Evolutionary conservation across 257 asterid species (phyloP).

Genomic region (Mentha longifolia): DNA sequence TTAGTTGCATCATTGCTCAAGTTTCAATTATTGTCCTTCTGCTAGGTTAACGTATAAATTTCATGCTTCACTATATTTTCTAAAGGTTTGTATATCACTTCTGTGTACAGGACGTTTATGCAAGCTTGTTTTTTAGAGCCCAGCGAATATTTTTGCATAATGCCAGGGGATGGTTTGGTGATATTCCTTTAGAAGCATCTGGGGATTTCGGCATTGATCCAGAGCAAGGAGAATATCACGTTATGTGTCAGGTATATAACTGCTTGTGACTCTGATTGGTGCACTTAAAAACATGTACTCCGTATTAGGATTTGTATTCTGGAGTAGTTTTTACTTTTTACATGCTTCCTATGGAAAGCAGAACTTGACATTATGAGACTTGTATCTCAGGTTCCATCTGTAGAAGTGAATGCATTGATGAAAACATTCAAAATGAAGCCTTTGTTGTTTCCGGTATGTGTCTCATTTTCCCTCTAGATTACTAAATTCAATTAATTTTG

Average conservation of each 20-base stretch:
- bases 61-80: conserved; percentile 10
- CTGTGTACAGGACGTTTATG: conserved; percentile 75
- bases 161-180: conserved; percentile 98
- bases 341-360: conserved; percentile 12
- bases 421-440: conserved; percentile 98
- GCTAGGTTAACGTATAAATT: conserved; percentile 14
- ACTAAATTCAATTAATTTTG: conserved; percentile 26
- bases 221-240: conserved; percentile 96
- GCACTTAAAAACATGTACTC: conserved; percentile 1
- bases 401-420: conserved; percentile 97
- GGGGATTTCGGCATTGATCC: conserved; percentile 99
- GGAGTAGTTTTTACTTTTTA: conserved; percentile 5
- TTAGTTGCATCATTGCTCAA: neutral
- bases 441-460: conserved; percentile 82
- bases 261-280: conserved; percentile 27
- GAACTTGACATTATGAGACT: conserved; percentile 27
- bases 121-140: conserved; percentile 90
- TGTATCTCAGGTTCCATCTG: conserved; percentile 89
- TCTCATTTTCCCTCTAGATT: conserved; percentile 31
- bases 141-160: conserved; percentile 94
- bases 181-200: conserved; percentile 96
- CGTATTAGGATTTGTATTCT: conserved; percentile 24
- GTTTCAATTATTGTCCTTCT: conserved; percentile 22
- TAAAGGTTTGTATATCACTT: conserved; percentile 30
- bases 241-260: conserved; percentile 91